Evolutionary conservation across 108 stramenopile genomes (phyloP), one percentile per base, ranked within the genome.

Genomic region (Cyclotella sp.): DNA sequence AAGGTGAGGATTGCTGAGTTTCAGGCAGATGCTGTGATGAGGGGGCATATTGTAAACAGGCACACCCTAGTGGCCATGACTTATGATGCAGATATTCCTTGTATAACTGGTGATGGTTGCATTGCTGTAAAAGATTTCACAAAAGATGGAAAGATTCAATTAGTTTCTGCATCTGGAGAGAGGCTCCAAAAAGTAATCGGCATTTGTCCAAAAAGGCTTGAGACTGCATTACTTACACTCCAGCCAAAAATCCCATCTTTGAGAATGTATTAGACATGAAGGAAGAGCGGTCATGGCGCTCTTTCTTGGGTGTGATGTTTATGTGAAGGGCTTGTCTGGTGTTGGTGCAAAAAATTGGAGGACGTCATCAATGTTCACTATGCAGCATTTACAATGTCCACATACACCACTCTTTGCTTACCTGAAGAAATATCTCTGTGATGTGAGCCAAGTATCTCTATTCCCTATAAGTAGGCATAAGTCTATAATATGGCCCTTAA

Each of bases 21-120:
- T 19, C 78, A 79, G 60, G 71, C 78, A 0, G 78, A 73, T 73
- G 72, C 72, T n/a, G 15, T 62, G 21, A 66, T 79, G 15, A 49
- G 58, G 21, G 72, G 65, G 6, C 26, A 45, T 22, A 16, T 49
- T 8, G n/a, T 51, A 2, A 30, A 66, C 15, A 55, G 42, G 49
- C 0, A 47, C 16, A 47, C 72, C 45, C n/a, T 67, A 6, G 73
- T 79, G 63, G 65, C 44, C 0, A 54, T 79, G 21, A 54, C 65
- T 18, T 27, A n/a, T 24, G 77, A 78, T 39, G 22, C 41, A 7
- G 68, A 78, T 42, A 78, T 78, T 6, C 77, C 77, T n/a, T 52
- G 70, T 9, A 19, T 70, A 6, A 30, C 69, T 30, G 77, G 77
- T 18, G 77, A 66, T 19, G 9, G 28, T 42, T 78, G 55, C 49